A percentile compares a stretch with the other conserved stretches of the same genome.
These are phyloP conservation scores for Acacia confusa DNA, from an alignment of 306 rosid species.

Conservation along the genomic window DNA sequence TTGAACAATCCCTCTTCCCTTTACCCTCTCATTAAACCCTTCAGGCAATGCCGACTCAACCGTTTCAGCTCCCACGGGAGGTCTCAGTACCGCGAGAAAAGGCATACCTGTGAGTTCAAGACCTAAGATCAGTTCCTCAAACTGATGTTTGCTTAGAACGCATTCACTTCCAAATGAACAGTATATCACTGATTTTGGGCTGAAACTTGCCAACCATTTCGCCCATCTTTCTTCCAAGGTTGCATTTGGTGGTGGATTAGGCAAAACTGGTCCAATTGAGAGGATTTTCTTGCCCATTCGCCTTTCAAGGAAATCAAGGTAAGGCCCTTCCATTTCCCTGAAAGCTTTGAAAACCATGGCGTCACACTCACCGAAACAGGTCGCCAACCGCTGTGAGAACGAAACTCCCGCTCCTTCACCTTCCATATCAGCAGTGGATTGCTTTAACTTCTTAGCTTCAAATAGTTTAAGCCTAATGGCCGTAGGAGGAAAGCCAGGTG, in stretches of 20 bases:
- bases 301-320: constrained; percentile 40
- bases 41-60: constrained; percentile 56
- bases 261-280: constrained; percentile 57
- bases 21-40: constrained; percentile 50
- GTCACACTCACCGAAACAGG: constrained; percentile 36
- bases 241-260: constrained; percentile 39
- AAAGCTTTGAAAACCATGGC: constrained; percentile 56
- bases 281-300: constrained; percentile 46
- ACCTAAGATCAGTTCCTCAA: constrained; percentile 58
- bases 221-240: constrained; percentile 56
- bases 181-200: constrained; percentile 39
- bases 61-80: constrained; percentile 48
- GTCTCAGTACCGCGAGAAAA: constrained; percentile 56
- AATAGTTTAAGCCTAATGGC: constrained; percentile 43
- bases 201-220: constrained; percentile 49
- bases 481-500: constrained; percentile 49
- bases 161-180: constrained; percentile 71
- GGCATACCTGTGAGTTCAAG: constrained; percentile 66
- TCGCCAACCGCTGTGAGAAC: constrained; percentile 37
- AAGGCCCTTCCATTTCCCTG: constrained; percentile 64
- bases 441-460: constrained; percentile 37
- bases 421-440: no score
- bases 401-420: constrained; percentile 2
- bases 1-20: constrained; percentile 57
- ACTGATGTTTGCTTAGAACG: constrained; percentile 41